Percentiles rank a stretch among this genome's conserved stretches.
Evolutionary conservation across 179 eudicot species (phyloP).

Genomic region (Monotropa hypopitys): DNA sequence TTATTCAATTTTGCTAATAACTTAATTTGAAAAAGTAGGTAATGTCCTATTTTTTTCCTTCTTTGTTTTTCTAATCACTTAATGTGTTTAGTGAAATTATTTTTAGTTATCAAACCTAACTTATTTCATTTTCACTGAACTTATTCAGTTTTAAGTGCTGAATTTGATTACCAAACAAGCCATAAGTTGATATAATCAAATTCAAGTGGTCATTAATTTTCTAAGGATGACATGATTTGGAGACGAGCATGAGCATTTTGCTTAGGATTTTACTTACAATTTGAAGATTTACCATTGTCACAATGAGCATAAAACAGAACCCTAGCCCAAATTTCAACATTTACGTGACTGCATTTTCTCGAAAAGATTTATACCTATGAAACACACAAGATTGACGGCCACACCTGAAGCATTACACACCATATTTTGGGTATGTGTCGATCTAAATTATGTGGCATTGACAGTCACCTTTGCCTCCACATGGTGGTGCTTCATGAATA

Average conservation of each 20-base stretch:
- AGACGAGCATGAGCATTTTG: background rate
- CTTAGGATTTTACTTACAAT: background rate
- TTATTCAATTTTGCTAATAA: too few relatives aligned
- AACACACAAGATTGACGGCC: background rate
- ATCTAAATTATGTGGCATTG: background rate
- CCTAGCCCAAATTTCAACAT: too few relatives aligned
- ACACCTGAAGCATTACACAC: background rate
- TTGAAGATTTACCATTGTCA: background rate
- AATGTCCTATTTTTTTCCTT: too few relatives aligned
- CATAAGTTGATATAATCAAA: background rate
- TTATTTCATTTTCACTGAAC: too few relatives aligned
- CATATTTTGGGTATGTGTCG: background rate
- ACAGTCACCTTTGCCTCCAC: background rate
- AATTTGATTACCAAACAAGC: background rate
- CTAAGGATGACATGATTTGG: background rate
- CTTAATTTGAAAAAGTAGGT: too few relatives aligned
- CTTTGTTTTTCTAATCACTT: too few relatives aligned
- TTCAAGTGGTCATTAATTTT: background rate
- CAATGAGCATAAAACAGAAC: background rate
- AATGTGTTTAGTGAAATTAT: too few relatives aligned
- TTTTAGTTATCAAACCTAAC: too few relatives aligned
- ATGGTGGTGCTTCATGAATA: background rate
- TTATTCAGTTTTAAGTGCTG: too few relatives aligned
- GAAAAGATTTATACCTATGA: background rate
- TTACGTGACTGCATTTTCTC: background rate